phyloP scores from a whole-genome alignment of 2,329 filamentous ascomycete genomes.

The Sarocladiaceae sp. region DNA sequence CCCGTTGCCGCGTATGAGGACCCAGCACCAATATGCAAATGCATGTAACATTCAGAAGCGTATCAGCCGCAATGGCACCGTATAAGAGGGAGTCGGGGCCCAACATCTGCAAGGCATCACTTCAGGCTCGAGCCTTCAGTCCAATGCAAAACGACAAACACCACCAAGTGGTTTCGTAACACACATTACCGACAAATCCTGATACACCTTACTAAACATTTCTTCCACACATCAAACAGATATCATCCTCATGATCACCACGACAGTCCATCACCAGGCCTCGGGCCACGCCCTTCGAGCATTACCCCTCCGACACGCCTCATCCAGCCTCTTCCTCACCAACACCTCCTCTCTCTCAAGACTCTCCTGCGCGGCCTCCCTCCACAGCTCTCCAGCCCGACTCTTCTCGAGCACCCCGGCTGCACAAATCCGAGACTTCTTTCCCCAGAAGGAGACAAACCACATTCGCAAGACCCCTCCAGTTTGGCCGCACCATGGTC shows the following conservation, averaged over 20 bases:
- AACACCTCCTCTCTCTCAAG: conserved; percentile 20
- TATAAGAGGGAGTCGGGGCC: too few relatives aligned
- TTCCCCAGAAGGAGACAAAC: conserved; percentile 54
- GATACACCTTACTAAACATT: neutral
- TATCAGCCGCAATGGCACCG: too few relatives aligned
- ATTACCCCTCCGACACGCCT: neutral
- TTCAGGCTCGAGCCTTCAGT: too few relatives aligned
- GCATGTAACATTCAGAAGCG: too few relatives aligned
- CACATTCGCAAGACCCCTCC: conserved; percentile 57
- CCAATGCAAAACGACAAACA: too few relatives aligned
- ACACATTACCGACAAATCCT: neutral
- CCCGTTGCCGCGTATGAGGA: too few relatives aligned
- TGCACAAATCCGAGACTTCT: conserved; percentile 50
- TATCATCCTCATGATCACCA: neutral
- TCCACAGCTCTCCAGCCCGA: conserved; percentile 21
- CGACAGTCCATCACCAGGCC: neutral
- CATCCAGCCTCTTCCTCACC: conserved; percentile 14
- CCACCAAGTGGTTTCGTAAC: too few relatives aligned
- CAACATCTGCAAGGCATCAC: too few relatives aligned
- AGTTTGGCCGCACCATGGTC: conserved; percentile 67
- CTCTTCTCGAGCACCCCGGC: conserved; percentile 44
- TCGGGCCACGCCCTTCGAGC: neutral
- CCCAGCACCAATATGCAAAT: too few relatives aligned
- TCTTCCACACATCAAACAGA: neutral
- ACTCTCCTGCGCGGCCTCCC: conserved; percentile 18